Evolutionary conservation across 2,329 filamentous ascomycete genomes (phyloP).

Genomic region (Colletotrichum gigasporum): DNA sequence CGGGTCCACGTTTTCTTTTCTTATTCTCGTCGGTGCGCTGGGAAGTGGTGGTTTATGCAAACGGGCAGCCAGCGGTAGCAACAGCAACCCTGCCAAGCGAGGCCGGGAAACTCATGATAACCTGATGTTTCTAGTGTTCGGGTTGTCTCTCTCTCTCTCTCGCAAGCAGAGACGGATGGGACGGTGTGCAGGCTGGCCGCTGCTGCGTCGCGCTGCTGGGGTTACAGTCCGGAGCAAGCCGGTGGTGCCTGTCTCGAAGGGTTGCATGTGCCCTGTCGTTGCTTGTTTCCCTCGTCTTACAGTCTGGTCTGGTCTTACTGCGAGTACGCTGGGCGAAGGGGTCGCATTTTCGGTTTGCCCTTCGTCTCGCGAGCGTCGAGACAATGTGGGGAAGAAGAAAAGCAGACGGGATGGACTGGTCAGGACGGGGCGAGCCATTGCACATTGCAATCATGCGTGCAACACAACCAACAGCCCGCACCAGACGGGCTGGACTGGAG

Average conservation of each 20-base stretch:
- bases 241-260: not conserved
- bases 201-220: not conserved
- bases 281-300: not conserved
- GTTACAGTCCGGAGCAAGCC: not conserved
- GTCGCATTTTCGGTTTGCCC: too few species aligned
- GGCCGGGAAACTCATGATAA: not conserved
- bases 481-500: not conserved
- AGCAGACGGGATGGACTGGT: not conserved
- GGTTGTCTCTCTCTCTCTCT: too few species aligned
- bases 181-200: too few species aligned
- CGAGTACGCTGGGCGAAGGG: too few species aligned
- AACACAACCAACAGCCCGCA: too few species aligned
- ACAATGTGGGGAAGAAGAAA: not conserved
- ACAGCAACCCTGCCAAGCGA: too few species aligned
- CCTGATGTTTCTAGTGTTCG: constrained; percentile 1
- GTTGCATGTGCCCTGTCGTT: too few species aligned
- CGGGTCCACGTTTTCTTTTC: not conserved
- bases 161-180: not conserved
- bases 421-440: too few species aligned
- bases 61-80: too few species aligned
- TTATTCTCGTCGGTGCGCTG: not conserved
- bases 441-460: too few species aligned
- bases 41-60: not conserved
- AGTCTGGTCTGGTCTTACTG: not conserved
- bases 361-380: constrained; percentile 8